Evolutionary conservation across 2,329 filamentous ascomycete species (phyloP).

Genomic region (Xylariaceae sp.): DNA sequence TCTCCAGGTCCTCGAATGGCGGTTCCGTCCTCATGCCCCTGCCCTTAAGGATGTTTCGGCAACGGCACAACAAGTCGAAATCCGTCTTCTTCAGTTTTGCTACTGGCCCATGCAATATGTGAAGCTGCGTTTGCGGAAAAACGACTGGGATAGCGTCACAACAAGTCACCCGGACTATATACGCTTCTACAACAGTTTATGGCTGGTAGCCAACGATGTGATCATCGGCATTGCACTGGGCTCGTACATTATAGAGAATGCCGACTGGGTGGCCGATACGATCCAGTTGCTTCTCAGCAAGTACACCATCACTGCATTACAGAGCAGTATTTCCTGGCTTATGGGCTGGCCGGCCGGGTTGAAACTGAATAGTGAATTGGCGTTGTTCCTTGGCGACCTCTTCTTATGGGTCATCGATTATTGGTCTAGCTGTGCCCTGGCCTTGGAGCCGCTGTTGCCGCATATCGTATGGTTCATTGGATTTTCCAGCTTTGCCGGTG

Average conservation of each 20-base stretch:
- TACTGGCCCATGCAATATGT: constrained; percentile 98
- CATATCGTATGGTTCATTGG: constrained; percentile 87
- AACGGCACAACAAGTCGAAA: constrained; percentile 95
- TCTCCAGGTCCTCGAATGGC: constrained; percentile 77
- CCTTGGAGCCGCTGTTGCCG: constrained; percentile 74
- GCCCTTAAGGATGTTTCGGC: constrained; percentile 94
- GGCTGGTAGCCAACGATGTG: constrained; percentile 97
- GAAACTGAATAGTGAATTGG: constrained; percentile 91
- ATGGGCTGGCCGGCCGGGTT: constrained; percentile 93
- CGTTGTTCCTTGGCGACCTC: constrained; percentile 86
- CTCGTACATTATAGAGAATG: constrained; percentile 95
- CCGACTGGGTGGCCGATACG: constrained; percentile 71
- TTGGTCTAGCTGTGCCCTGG: constrained; percentile 81
- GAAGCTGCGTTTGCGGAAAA: constrained; percentile 80
- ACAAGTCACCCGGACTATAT: constrained; percentile 97
- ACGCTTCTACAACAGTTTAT: constrained; percentile 96
- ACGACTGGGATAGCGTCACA: constrained; percentile 92
- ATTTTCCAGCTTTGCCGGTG: constrained; percentile 89
- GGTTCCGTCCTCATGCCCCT: constrained; percentile 67
- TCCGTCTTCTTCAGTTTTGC: constrained; percentile 93
- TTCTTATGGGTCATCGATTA: constrained; percentile 99
- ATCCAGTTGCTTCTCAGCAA: constrained; percentile 69
- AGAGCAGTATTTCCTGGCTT: constrained; percentile 86
- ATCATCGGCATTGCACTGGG: constrained; percentile 97
- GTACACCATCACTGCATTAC: constrained; percentile 85